These are phyloP conservation scores for Talinum fruticosum DNA, from an alignment of 148 eudicot genomes.

Conservation along the genomic window DNA sequence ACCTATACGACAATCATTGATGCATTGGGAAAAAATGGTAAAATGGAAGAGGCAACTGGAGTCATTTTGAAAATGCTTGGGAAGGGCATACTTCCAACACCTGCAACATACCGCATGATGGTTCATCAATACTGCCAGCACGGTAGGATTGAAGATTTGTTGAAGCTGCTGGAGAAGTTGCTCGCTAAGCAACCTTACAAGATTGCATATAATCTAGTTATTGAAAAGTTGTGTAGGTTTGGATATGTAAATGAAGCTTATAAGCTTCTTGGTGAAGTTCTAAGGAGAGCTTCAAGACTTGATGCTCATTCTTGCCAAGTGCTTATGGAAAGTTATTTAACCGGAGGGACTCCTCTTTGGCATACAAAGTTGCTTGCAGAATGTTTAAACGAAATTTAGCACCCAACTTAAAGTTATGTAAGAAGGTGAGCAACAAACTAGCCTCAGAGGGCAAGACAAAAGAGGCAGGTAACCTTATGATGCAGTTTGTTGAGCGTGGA, in stretches of 20 bases:
- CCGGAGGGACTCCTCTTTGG: slow-evolving; percentile 21
- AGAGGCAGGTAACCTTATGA: slow-evolving; percentile 27
- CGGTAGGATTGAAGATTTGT: slow-evolving; percentile 28
- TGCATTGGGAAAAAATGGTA: slow-evolving; percentile 24
- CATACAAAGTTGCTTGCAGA: slow-evolving; percentile 32
- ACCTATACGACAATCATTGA: slow-evolving; percentile 31
- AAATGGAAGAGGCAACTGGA: slow-evolving; percentile 24
- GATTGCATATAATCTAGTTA: slow-evolving; percentile 29
- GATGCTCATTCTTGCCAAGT: slow-evolving; percentile 31
- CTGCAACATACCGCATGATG: slow-evolving; percentile 24
- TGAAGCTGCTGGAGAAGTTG: slow-evolving; percentile 26
- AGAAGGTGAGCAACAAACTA: slow-evolving; percentile 22
- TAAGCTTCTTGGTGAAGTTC: slow-evolving; percentile 22
- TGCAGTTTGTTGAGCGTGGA: slow-evolving; percentile 31
- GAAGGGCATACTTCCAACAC: slow-evolving; percentile 27
- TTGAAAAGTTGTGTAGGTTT: slow-evolving; percentile 31
- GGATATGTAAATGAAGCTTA: slow-evolving; percentile 27
- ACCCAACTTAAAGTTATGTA: slow-evolving; percentile 28
- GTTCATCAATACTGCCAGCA: slow-evolving; percentile 29
- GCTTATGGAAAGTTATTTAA: slow-evolving; percentile 23
- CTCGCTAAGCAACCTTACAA: slow-evolving; percentile 33
- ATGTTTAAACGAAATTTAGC: slow-evolving; percentile 31
- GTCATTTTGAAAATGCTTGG: slow-evolving; percentile 30
- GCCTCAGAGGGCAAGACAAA: slow-evolving; percentile 22
- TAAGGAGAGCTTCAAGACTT: slow-evolving; percentile 23